Percentiles rank a stretch among this genome's conserved stretches.
These are phyloP conservation scores for Orbilia javanica DNA, from an alignment of 2,329 filamentous ascomycete species.

Conservation along the genomic window DNA sequence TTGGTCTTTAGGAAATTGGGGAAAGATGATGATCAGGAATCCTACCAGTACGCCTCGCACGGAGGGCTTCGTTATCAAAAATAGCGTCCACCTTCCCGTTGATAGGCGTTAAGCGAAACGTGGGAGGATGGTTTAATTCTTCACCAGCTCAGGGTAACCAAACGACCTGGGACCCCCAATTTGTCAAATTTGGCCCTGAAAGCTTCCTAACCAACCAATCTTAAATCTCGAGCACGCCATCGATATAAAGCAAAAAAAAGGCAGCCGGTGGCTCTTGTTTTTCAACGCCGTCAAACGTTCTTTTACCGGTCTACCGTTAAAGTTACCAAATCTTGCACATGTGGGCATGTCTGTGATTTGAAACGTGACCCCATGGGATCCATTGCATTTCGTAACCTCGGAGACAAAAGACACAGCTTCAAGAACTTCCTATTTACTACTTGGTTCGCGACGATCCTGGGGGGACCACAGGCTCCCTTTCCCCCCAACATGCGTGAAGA, in stretches of 20 bases:
- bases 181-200: slow-evolving; percentile 24
- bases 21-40: background rate
- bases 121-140: slow-evolving; percentile 24
- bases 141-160: background rate
- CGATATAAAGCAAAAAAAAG: slow-evolving; percentile 44
- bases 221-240: slow-evolving; percentile 18
- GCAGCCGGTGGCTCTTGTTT: slow-evolving; percentile 23
- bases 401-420: slow-evolving; percentile 16
- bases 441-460: slow-evolving; percentile 19
- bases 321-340: slow-evolving; percentile 1
- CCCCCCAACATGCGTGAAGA: background rate
- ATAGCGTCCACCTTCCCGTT: slow-evolving; percentile 58
- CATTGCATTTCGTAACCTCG: slow-evolving; percentile 10
- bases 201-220: slow-evolving; percentile 32
- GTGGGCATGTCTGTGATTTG: slow-evolving; percentile 36
- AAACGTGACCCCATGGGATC: slow-evolving; percentile 33
- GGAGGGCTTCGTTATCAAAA: slow-evolving; percentile 52
- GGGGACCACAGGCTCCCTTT: background rate
- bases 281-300: background rate
- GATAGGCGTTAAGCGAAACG: slow-evolving; percentile 59
- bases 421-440: slow-evolving; percentile 11
- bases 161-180: slow-evolving; percentile 29
- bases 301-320: background rate
- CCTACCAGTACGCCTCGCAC: slow-evolving; percentile 33
- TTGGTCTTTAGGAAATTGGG: slow-evolving; percentile 20